These are phyloP conservation scores for Aureobasidium sp. DNA, from an alignment of 2,329 filamentous ascomycete genomes.

Conservation along the genomic window DNA sequence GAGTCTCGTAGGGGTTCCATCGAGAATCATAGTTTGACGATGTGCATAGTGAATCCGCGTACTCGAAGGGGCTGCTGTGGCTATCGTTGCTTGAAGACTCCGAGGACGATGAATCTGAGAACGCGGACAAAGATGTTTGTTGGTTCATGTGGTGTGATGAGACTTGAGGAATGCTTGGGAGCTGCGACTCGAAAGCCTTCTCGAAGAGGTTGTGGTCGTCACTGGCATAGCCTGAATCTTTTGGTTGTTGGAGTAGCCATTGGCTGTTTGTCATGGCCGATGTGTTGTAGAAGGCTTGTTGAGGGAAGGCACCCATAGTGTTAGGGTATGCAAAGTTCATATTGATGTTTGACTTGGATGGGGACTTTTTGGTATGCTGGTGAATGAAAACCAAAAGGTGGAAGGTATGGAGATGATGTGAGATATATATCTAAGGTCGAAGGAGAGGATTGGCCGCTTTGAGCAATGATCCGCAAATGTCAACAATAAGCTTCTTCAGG, in stretches of 20 bases:
- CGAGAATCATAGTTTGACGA: background rate
- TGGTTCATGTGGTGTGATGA: background rate
- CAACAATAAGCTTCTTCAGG: background rate
- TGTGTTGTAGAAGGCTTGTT: conserved; percentile 7
- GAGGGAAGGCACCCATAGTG: background rate
- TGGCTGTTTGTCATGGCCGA: background rate
- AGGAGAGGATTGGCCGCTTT: background rate
- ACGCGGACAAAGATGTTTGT: conserved; percentile 4
- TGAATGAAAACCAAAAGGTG: background rate
- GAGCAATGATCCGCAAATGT: background rate
- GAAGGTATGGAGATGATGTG: background rate
- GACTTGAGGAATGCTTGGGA: background rate
- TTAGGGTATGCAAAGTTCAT: conserved; percentile 4
- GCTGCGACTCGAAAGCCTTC: conserved; percentile 4
- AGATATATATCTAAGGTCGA: background rate
- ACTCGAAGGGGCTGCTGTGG: conserved; percentile 8
- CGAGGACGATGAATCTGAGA: conserved; percentile 4
- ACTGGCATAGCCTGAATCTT: conserved; percentile 9
- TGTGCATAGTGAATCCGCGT: conserved; percentile 8
- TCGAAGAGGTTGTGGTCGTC: conserved; percentile 7
- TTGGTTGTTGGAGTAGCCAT: conserved; percentile 12
- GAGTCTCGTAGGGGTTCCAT: conserved; percentile 3
- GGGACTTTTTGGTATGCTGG: background rate
- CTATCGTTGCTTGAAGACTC: background rate
- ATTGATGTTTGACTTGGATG: background rate